Base-by-base conservation (phyloP, 2,329 filamentous ascomycete species). In the Botryosphaeria dothidea region DNA sequence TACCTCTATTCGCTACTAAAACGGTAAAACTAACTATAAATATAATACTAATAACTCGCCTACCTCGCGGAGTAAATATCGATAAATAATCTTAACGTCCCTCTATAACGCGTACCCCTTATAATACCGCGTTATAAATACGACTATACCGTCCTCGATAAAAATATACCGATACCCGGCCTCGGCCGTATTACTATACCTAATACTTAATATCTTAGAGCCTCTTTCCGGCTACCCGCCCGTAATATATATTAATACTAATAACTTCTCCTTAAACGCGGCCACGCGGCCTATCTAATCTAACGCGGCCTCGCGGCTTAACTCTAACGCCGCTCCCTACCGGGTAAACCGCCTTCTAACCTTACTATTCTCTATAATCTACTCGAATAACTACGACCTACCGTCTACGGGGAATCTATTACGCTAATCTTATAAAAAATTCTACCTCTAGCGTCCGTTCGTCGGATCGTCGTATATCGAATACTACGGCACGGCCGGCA, bases 121-220 rank as follows among this genome's bases (percentile, higher is more conserved):
- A n/a, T n/a, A n/a, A n/a, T n/a, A 34, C 31, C 31, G 31, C 31
- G 31, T 34, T 11, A 34, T 11, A 34, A 34, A 34, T 11, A 74
- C 68, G 15, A 72, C 68, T 52, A 67, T 67, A 4, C 68, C 56
- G 43, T 73, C 64, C 64, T 73, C 64, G 41, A 72, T 65, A 52
- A 73, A 72, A 46, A 72, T 45, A 34, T 68, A 63, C 17, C 65
- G 57, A 21, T 60, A 36, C 13, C 38, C 43, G 1, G 56, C 65
- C 48, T 67, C 52, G 9, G 43, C 62, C 6, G 63, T 69, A 51
- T 72, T 72, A 3, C 62, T 66, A 38, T 72, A 64, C 43, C 54
- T 64, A 17, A 72, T 58, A 45, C 66, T 72, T 5, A 70, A 43
- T 4, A 72, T 38, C 65, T 72, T 68, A 3, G 66, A 61, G 8